Evolutionary conservation across 2,329 filamentous ascomycete genomes (phyloP).

Genomic region (Penicillium freii): DNA sequence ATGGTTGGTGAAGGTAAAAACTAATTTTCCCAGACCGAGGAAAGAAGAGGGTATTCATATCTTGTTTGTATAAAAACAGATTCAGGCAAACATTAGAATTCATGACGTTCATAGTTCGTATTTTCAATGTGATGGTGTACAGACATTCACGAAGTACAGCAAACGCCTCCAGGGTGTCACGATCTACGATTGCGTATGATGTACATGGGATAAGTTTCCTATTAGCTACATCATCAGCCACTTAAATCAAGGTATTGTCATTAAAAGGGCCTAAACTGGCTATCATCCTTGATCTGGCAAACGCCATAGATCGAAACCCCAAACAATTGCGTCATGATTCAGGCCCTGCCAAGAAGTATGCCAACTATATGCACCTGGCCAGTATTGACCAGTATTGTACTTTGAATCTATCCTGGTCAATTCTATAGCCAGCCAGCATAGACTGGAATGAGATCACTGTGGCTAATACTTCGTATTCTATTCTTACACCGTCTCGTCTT

Average conservation of each 20-base stretch:
- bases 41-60: neutral
- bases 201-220: neutral
- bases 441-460: neutral
- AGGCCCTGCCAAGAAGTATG: neutral
- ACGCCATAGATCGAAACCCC: too few relatives aligned
- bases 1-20: neutral
- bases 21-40: neutral
- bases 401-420: neutral
- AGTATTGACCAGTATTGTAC: neutral
- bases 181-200: neutral
- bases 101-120: neutral
- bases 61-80: neutral
- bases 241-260: neutral
- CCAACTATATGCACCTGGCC: neutral
- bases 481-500: neutral
- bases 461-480: neutral
- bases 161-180: neutral
- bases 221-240: neutral
- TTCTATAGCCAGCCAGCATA: neutral
- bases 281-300: neutral
- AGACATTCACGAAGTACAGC: neutral
- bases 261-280: neutral
- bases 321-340: constrained; percentile 1
- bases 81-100: neutral
- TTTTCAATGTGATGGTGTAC: neutral